phyloP scores from a whole-genome alignment of 371 early-diverging fungal genomes.

The Nematocida minor region DNA sequence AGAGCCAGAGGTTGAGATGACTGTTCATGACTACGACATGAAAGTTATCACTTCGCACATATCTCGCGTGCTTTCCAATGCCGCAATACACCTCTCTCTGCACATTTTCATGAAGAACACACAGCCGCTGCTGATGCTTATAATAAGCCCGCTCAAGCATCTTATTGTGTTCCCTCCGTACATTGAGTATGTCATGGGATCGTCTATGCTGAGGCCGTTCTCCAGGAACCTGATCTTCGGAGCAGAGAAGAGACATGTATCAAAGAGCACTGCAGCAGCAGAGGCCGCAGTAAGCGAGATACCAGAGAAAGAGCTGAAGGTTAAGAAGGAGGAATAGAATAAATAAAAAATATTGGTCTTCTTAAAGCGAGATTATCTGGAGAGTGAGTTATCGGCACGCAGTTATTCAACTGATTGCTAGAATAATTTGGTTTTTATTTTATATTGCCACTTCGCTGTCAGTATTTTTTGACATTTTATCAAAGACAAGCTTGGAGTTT shows the following conservation, averaged over 20 bases:
- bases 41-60: slow-evolving; percentile 54
- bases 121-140: slow-evolving; percentile 60
- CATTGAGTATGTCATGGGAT: slow-evolving; percentile 58
- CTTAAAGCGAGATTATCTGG: too few relatives aligned
- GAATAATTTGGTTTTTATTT: not conserved
- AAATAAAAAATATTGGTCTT: not conserved
- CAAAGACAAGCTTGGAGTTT: not conserved
- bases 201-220: slow-evolving; percentile 63
- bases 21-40: slow-evolving; percentile 61
- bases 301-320: slow-evolving; percentile 28
- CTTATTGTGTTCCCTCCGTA: slow-evolving; percentile 63
- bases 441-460: not conserved
- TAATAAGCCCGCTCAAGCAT: slow-evolving; percentile 55
- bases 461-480: too few relatives aligned
- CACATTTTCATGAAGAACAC: slow-evolving; percentile 54
- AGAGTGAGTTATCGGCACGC: too few relatives aligned
- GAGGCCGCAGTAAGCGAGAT: slow-evolving; percentile 1
- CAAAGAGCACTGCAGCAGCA: slow-evolving; percentile 48
- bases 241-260: slow-evolving; percentile 53
- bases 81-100: slow-evolving; percentile 49
- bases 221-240: slow-evolving; percentile 63
- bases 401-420: too few relatives aligned
- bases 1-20: slow-evolving; percentile 59
- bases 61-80: slow-evolving; percentile 43
- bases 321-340: slow-evolving; percentile 44